These are phyloP conservation scores for Fusarium mangiferae DNA, from an alignment of 2,329 filamentous ascomycete species.

Conservation along the genomic window DNA sequence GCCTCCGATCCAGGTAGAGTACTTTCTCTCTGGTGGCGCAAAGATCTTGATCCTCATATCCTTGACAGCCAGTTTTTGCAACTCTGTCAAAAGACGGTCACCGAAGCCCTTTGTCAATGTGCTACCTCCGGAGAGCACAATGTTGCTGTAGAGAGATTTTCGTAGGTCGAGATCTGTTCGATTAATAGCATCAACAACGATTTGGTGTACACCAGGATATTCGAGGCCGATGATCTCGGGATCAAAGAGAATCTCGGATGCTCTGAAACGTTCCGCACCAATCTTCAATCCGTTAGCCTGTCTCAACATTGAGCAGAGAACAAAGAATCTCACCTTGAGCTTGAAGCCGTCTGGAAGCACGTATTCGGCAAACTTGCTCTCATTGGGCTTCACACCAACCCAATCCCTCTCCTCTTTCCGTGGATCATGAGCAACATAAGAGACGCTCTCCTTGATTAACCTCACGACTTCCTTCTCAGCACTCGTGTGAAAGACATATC, in stretches of 20 bases:
- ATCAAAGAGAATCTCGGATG: slow-evolving; percentile 96
- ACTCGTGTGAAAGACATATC: slow-evolving; percentile 95
- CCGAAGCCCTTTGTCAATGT: slow-evolving; percentile 98
- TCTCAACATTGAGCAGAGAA: too few species aligned
- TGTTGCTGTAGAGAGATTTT: slow-evolving; percentile 94
- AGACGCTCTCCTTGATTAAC: slow-evolving; percentile 93
- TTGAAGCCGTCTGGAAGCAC: slow-evolving; percentile 91
- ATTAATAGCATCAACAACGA: slow-evolving; percentile 95
- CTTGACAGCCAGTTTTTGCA: slow-evolving; percentile 93
- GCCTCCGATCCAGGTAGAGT: slow-evolving; percentile 98
- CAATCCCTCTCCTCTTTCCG: slow-evolving; percentile 97
- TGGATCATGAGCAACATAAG: slow-evolving; percentile 91
- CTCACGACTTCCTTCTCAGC: slow-evolving; percentile 99
- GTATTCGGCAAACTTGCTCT: slow-evolving; percentile 86
- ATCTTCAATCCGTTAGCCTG: slow-evolving; percentile 63
- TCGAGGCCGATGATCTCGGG: slow-evolving; percentile 95
- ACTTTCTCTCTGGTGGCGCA: slow-evolving; percentile 95
- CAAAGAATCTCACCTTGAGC: slow-evolving; percentile 74
- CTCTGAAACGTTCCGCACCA: slow-evolving; percentile 92
- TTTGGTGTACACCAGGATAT: slow-evolving; percentile 97
- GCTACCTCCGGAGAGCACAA: slow-evolving; percentile 94
- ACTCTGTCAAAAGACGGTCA: slow-evolving; percentile 89
- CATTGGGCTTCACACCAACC: slow-evolving; percentile 80
- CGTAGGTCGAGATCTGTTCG: slow-evolving; percentile 95
- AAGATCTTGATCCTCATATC: slow-evolving; percentile 99